Conservation (phyloP, 176 grass and related monocot species). For the Cocos nucifera region DNA sequence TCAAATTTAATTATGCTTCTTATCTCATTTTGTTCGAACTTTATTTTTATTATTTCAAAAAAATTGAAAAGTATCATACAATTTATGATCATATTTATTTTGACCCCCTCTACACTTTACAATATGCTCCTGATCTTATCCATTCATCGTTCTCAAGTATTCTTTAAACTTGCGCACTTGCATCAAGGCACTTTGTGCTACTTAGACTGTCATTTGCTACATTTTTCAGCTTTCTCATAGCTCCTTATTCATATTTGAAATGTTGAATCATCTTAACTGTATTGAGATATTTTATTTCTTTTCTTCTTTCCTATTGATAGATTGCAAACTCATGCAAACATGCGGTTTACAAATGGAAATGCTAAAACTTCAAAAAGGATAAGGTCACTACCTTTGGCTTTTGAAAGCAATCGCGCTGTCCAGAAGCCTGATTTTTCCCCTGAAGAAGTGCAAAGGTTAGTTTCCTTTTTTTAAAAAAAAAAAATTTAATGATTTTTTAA, state of each 20-base stretch:
- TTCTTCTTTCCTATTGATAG: conserved; percentile 21
- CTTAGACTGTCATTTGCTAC: too few species aligned
- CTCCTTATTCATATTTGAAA: conserved; percentile 6
- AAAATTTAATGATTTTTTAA: neutral
- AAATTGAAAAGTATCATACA: too few species aligned
- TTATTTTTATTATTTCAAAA: too few species aligned
- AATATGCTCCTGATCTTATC: too few species aligned
- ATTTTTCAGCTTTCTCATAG: conserved; percentile 8
- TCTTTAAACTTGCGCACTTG: too few species aligned
- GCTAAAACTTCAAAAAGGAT: too few species aligned
- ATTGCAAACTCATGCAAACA: conserved; percentile 34
- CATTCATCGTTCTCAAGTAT: too few species aligned
- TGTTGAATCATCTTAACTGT: conserved; percentile 3
- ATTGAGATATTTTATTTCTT: neutral
- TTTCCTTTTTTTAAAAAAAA: neutral
- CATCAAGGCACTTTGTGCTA: too few species aligned
- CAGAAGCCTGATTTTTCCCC: conserved; percentile 33
- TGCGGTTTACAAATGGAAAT: conserved; percentile 31
- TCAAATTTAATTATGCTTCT: too few species aligned
- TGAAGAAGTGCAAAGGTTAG: conserved; percentile 42
- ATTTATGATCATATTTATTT: too few species aligned
- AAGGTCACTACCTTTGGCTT: conserved; percentile 12
- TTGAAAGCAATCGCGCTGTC: conserved; percentile 18
- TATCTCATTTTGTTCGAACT: too few species aligned
- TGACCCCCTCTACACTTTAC: too few species aligned